A percentile compares a stretch with the other conserved stretches of the same genome.
Conservation (phyloP, 495 filamentous ascomycete species). For the Xylaria scruposa region DNA sequence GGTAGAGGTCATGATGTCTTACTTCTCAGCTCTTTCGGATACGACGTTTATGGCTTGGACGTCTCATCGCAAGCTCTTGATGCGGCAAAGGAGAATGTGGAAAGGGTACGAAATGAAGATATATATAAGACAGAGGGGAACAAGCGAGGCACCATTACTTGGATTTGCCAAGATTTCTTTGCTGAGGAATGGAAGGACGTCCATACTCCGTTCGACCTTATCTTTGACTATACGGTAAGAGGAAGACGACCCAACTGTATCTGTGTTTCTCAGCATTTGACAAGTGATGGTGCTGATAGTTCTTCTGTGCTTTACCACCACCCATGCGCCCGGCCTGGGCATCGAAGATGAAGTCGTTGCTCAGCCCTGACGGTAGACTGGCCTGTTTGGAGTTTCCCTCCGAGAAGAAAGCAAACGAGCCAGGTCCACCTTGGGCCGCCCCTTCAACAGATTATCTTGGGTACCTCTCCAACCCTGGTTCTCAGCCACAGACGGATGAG, state of each 20-base stretch:
- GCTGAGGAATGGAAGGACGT: slow-evolving; percentile 63
- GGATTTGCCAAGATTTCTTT: slow-evolving; percentile 77
- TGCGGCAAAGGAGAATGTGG: slow-evolving; percentile 56
- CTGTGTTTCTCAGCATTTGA: not conserved
- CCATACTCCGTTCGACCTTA: slow-evolving; percentile 69
- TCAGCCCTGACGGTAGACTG: slow-evolving; percentile 65
- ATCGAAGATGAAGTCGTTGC: slow-evolving; percentile 66
- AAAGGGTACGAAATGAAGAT: slow-evolving; percentile 36
- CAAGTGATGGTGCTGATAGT: slow-evolving; percentile 48
- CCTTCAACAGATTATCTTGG: slow-evolving; percentile 68
- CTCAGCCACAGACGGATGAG: slow-evolving; percentile 66
- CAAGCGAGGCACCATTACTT: slow-evolving; percentile 63
- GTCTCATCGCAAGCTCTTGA: slow-evolving; percentile 63
- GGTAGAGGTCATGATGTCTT: slow-evolving; percentile 78
- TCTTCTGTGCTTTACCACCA: slow-evolving; percentile 78
- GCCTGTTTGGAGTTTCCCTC: slow-evolving; percentile 85
- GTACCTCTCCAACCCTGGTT: slow-evolving; percentile 70
- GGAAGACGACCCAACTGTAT: not conserved
- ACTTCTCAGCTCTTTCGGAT: slow-evolving; percentile 72
- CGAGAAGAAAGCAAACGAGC: slow-evolving; percentile 64
- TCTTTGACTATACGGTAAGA: slow-evolving; percentile 85
- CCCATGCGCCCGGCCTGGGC: slow-evolving; percentile 73
- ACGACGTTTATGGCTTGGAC: slow-evolving; percentile 77
- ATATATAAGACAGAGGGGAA: slow-evolving; percentile 56
- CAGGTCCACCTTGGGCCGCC: slow-evolving; percentile 75